Evolutionary conservation across 371 early-diverging fungal species (phyloP).

Genomic region (Mortierella sp.): DNA sequence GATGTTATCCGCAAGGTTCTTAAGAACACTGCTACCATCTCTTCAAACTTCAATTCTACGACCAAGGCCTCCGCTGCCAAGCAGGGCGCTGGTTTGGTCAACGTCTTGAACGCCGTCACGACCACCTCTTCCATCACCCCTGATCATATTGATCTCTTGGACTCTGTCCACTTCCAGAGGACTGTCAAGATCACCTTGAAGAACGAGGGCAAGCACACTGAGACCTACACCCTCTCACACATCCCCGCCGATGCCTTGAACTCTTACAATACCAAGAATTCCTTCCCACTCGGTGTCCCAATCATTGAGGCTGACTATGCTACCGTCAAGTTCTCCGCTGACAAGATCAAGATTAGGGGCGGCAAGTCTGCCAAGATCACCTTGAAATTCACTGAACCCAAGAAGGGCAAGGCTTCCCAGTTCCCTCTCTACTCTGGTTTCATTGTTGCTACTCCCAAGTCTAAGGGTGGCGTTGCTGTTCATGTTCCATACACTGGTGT

Average conservation of each 20-base stretch:
- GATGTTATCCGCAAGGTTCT: constrained; percentile 54
- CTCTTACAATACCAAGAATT: constrained; percentile 50
- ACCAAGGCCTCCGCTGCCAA: constrained; percentile 62
- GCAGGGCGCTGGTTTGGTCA: constrained; percentile 84
- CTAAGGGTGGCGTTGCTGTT: constrained; percentile 33
- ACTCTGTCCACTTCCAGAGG: constrained; percentile 62
- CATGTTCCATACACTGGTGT: constrained; percentile 71
- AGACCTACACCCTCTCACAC: constrained; percentile 66
- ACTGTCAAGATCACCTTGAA: constrained; percentile 65
- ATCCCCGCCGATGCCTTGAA: constrained; percentile 61
- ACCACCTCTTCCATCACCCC: constrained; percentile 69
- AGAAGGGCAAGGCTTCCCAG: constrained; percentile 31
- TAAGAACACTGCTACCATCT: constrained; percentile 67
- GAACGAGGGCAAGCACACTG: constrained; percentile 66
- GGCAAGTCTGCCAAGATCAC: constrained; percentile 60
- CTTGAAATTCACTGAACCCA: constrained; percentile 60
- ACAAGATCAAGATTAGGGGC: constrained; percentile 57
- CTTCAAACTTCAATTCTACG: constrained; percentile 52
- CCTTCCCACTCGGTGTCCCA: constrained; percentile 33
- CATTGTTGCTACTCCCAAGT: constrained; percentile 44
- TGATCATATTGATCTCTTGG: constrained; percentile 73
- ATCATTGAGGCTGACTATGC: constrained; percentile 56
- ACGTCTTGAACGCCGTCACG: constrained; percentile 70
- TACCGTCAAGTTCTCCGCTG: constrained; percentile 48
- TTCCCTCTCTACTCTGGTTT: constrained; percentile 57